A percentile compares a stretch with the other conserved stretches of the same genome.
phyloP scores from a whole-genome alignment of 1,139 yeast genomes.

The Yamadazyma spencermartinsiae region DNA sequence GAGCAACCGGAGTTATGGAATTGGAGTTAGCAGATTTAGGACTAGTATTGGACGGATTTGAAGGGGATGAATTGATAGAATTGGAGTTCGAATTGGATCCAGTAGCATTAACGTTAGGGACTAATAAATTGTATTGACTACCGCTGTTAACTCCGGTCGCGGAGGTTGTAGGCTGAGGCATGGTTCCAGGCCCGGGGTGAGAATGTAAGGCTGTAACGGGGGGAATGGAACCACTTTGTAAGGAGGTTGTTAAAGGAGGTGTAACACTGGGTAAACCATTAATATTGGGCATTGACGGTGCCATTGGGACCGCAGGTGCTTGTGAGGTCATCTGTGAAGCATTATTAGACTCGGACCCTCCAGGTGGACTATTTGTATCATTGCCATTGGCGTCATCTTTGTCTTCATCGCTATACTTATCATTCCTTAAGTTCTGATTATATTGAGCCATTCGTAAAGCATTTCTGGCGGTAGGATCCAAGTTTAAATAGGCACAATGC shows the following conservation, averaged over 20 bases:
- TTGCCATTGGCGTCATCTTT: constrained; percentile 2
- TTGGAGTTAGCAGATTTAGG: constrained; percentile 1
- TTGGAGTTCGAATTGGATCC: constrained; percentile 2
- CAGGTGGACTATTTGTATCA: neutral
- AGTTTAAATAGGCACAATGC: constrained; percentile 53
- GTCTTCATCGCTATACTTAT: constrained; percentile 21
- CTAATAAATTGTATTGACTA: constrained; percentile 2
- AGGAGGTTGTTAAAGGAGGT: no score
- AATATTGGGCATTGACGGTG: no score
- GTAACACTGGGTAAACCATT: no score
- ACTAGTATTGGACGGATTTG: constrained; percentile 1
- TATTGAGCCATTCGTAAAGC: constrained; percentile 54
- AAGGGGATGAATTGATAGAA: constrained; percentile 1
- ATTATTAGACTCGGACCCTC: neutral
- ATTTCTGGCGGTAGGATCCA: constrained; percentile 51
- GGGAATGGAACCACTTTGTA: no score
- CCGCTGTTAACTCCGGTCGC: neutral
- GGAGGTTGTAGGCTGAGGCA: constrained; percentile 1
- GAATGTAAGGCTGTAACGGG: no score
- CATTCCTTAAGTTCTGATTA: constrained; percentile 44
- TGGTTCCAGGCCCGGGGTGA: neutral
- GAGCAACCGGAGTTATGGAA: neutral
- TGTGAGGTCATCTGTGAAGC: no score
- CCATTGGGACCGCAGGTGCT: no score
- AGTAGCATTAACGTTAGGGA: neutral